Evolutionary conservation across 495 filamentous ascomycete species (phyloP).

Genomic region (Gamarada debralockiae): DNA sequence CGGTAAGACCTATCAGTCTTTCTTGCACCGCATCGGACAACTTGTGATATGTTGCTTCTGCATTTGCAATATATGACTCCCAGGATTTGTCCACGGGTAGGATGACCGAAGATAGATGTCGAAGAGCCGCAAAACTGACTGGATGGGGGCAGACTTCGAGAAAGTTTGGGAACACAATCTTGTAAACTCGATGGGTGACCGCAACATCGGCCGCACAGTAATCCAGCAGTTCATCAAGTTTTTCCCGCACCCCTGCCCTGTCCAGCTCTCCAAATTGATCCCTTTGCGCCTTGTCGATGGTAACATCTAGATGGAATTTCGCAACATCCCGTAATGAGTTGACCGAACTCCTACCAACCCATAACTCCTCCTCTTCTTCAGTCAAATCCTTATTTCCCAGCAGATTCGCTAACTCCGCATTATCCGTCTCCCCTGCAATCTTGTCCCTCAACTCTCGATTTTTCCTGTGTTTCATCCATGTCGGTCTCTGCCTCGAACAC

Average conservation of each 20-base stretch:
- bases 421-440: conserved; percentile 65
- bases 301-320: conserved; percentile 88
- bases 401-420: conserved; percentile 65
- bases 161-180: conserved; percentile 86
- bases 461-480: conserved; percentile 95
- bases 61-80: conserved; percentile 74
- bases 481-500: conserved; percentile 94
- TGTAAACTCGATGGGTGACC: conserved; percentile 88
- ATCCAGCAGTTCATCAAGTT: conserved; percentile 78
- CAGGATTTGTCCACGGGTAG: conserved; percentile 85
- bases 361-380: conserved; percentile 90
- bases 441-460: conserved; percentile 79
- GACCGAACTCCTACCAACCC: conserved; percentile 89
- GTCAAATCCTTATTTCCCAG: conserved; percentile 60
- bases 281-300: conserved; percentile 85
- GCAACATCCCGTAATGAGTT: conserved; percentile 96
- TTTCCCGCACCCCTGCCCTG: conserved; percentile 58
- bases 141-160: conserved; percentile 89
- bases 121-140: conserved; percentile 90
- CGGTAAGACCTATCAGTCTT: conserved; percentile 64
- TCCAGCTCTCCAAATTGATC: conserved; percentile 85
- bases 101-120: conserved; percentile 89
- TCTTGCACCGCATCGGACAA: conserved; percentile 72
- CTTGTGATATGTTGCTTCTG: conserved; percentile 79
- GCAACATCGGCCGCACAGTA: conserved; percentile 96